phyloP scores from a whole-genome alignment of 371 early-diverging fungal species.

The Rhizopus sp. region DNA sequence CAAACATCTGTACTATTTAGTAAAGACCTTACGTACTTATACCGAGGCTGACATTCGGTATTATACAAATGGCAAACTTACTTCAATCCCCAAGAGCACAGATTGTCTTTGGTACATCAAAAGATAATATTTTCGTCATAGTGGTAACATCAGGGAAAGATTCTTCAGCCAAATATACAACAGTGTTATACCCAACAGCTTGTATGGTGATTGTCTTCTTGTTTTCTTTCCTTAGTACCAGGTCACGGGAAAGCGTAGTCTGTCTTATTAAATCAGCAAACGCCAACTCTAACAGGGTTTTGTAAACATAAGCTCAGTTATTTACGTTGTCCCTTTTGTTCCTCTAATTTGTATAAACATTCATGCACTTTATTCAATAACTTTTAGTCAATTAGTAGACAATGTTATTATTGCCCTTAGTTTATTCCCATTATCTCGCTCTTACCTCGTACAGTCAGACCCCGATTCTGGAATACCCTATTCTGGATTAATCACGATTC shows the following conservation, averaged over 20 bases:
- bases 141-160: constrained; percentile 7
- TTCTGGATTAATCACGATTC: too few species aligned
- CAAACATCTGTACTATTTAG: constrained; percentile 5
- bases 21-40: constrained; percentile 13
- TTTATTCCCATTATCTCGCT: too few species aligned
- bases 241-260: constrained; percentile 6
- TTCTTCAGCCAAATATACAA: constrained; percentile 6
- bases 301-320: too few species aligned
- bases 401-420: too few species aligned
- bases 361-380: too few species aligned
- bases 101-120: constrained; percentile 7
- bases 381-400: too few species aligned
- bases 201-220: constrained; percentile 7
- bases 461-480: too few species aligned
- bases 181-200: constrained; percentile 5
- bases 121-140: constrained; percentile 8
- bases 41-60: constrained; percentile 6
- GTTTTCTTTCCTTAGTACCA: constrained; percentile 10
- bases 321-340: too few species aligned
- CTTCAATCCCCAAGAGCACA: constrained; percentile 10
- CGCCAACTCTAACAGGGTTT: constrained; percentile 6
- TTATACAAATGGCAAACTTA: constrained; percentile 4
- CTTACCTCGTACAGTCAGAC: too few species aligned
- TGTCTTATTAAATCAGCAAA: constrained; percentile 10
- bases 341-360: too few species aligned